Percentiles rank a stretch among this genome's conserved stretches.
phyloP scores from a whole-genome alignment of 495 filamentous ascomycete genomes.

The Xanthoparmelia taractica region DNA sequence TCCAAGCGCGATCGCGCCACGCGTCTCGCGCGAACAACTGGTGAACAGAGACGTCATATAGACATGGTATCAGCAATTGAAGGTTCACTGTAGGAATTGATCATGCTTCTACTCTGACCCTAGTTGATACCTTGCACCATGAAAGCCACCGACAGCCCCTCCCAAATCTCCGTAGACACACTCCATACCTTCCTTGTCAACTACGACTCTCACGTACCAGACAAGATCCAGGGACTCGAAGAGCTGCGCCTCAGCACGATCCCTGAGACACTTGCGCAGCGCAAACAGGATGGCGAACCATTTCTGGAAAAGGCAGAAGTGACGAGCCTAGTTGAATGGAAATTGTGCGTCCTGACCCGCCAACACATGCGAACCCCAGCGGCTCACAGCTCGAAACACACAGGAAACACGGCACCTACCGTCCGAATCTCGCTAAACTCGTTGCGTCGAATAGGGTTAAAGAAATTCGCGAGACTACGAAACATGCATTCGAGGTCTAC shows the following conservation, averaged over 20 bases:
- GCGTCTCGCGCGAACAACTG: no score
- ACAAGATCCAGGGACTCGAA: constrained; percentile 14
- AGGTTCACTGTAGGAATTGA: no score
- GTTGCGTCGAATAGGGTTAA: constrained; percentile 33
- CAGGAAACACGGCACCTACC: constrained; percentile 46
- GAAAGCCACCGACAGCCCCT: constrained; percentile 5
- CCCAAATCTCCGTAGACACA: neutral
- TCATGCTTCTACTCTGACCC: neutral
- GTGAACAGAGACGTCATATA: no score
- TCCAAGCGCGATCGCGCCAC: no score
- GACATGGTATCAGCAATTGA: no score
- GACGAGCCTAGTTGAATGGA: constrained; percentile 28
- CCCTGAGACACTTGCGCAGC: constrained; percentile 16
- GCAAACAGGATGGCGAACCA: constrained; percentile 14
- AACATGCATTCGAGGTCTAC: constrained; percentile 26
- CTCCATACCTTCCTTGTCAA: neutral
- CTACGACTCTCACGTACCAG: constrained; percentile 16
- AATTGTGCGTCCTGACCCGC: constrained; percentile 25
- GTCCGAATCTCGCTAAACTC: constrained; percentile 37
- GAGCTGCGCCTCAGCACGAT: constrained; percentile 14
- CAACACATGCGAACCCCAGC: neutral
- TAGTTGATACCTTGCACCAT: neutral
- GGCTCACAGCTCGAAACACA: neutral
- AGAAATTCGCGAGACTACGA: constrained; percentile 26
- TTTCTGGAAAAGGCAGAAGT: constrained; percentile 29